Evolutionary conservation across 305 asterid genomes (phyloP).

Genomic region (Solanum aculeatissimum): DNA sequence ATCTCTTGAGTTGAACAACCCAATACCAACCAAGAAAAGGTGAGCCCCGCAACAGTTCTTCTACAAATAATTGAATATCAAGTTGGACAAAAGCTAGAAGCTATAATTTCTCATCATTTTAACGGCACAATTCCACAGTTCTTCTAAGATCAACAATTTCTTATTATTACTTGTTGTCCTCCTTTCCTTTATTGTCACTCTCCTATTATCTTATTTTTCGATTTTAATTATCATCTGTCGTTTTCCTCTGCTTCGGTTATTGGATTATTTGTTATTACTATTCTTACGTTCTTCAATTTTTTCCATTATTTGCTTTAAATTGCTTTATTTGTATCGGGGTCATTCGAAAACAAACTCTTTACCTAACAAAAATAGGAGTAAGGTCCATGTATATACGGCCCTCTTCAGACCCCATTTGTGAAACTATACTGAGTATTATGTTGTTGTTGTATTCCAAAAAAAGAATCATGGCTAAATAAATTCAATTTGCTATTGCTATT

Average conservation of each 20-base stretch:
- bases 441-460: neutral
- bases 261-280: neutral
- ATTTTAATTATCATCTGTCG: neutral
- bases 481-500: no score
- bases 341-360: neutral
- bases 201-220: neutral
- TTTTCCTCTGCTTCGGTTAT: neutral
- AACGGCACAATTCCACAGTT: neutral
- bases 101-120: neutral
- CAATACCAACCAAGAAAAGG: neutral
- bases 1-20: neutral
- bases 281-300: neutral
- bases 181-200: neutral
- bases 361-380: neutral
- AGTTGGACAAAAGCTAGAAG: neutral
- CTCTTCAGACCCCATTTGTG: neutral
- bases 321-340: neutral
- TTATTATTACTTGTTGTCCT: no score
- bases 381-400: neutral
- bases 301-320: neutral
- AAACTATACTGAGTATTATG: neutral
- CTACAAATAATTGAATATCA: neutral
- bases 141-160: neutral
- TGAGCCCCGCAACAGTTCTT: neutral
- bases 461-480: neutral